phyloP scores from a whole-genome alignment of 176 grass and related monocot species.

The Avena sativa region DNA sequence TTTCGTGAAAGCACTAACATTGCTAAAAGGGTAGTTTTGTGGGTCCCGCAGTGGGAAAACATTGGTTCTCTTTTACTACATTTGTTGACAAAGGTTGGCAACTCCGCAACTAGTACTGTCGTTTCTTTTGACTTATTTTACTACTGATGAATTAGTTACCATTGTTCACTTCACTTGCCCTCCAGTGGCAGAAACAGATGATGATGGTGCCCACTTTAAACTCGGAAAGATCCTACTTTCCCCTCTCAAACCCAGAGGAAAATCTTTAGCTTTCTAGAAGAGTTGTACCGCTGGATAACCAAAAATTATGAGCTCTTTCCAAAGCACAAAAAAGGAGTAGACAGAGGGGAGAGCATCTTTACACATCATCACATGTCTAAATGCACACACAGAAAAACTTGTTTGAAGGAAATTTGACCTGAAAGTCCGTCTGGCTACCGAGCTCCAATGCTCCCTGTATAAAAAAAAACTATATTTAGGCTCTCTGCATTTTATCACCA shows the following conservation, averaged over 20 bases:
- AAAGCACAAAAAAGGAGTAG: slow-evolving; percentile 25
- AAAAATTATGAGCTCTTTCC: slow-evolving; percentile 45
- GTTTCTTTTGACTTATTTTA: slow-evolving; percentile 31
- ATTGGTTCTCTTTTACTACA: slow-evolving; percentile 15
- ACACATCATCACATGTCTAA: slow-evolving; percentile 41
- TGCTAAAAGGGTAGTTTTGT: neutral
- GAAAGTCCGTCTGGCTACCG: too few relatives aligned
- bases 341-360: slow-evolving; percentile 33
- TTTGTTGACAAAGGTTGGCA: slow-evolving; percentile 36
- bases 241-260: slow-evolving; percentile 45
- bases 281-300: slow-evolving; percentile 52
- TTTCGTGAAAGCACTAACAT: neutral
- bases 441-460: too few relatives aligned
- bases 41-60: slow-evolving; percentile 16
- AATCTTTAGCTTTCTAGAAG: slow-evolving; percentile 61
- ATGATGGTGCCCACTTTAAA: slow-evolving; percentile 46
- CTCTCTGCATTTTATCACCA: too few relatives aligned
- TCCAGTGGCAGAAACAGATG: slow-evolving; percentile 28
- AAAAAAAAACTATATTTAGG: too few relatives aligned
- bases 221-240: slow-evolving; percentile 28
- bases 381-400: slow-evolving; percentile 28
- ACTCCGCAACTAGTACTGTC: neutral
- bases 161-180: too few relatives aligned
- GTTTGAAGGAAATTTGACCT: neutral
- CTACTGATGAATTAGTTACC: neutral